These are phyloP conservation scores for Hibiscus syriacus DNA, from an alignment of 345 rosid species.

Conservation along the genomic window DNA sequence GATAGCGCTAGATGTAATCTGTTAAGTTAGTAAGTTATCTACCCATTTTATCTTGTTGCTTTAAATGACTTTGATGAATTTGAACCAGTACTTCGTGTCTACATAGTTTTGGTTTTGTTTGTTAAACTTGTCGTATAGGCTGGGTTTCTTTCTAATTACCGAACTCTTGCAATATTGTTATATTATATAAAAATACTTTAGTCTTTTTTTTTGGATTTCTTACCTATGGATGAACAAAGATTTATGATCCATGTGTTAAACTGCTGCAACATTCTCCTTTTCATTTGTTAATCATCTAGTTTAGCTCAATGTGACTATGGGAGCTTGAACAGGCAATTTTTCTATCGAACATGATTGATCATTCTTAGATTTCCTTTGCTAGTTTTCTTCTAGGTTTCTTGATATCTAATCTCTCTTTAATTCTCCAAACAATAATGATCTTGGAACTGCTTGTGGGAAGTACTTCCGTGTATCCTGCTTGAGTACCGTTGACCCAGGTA, in stretches of 20 bases:
- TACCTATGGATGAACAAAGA: not conserved
- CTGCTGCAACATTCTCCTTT: no score
- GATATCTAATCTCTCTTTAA: not conserved
- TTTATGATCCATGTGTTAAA: not conserved
- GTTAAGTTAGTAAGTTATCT: not conserved
- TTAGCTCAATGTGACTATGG: not conserved
- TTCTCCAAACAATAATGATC: constrained; percentile 50
- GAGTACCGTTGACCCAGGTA: constrained; percentile 62
- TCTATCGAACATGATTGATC: not conserved
- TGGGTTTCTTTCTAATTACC: not conserved
- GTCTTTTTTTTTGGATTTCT: not conserved
- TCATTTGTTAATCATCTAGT: not conserved
- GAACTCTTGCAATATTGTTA: not conserved
- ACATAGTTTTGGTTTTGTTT: not conserved
- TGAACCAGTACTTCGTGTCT: not conserved
- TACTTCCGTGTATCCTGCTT: constrained; percentile 72
- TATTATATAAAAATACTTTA: not conserved
- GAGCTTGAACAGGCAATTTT: not conserved
- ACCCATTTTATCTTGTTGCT: not conserved
- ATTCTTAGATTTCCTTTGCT: not conserved
- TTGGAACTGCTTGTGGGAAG: constrained; percentile 80
- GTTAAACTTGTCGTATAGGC: not conserved
- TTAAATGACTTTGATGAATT: not conserved
- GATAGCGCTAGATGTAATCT: not conserved
- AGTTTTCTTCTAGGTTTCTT: not conserved